Conservation (phyloP, 2,329 filamentous ascomycete genomes). For the Huntiella decipiens region DNA sequence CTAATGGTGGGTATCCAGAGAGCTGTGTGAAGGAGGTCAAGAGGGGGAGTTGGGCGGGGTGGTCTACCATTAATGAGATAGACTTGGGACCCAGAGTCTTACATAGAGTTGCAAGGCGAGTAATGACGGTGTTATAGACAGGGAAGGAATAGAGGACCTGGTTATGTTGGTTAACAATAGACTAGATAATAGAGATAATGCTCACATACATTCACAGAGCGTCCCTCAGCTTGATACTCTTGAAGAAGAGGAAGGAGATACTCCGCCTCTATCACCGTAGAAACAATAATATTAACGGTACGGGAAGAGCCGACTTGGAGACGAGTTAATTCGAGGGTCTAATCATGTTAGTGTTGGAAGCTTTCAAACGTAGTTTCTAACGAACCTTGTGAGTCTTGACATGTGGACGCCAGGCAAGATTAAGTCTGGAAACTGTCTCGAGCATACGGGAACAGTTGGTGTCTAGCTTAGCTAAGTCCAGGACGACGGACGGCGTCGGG, state of each 20-base stretch:
- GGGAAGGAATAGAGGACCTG: conserved; percentile 57
- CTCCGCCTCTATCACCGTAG: conserved; percentile 58
- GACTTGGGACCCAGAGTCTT: conserved; percentile 33
- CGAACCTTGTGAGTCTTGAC: conserved; percentile 67
- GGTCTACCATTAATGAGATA: conserved; percentile 51
- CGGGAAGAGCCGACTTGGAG: conserved; percentile 45
- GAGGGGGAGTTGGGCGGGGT: conserved; percentile 37
- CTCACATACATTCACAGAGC: conserved; percentile 36
- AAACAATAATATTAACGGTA: conserved; percentile 46
- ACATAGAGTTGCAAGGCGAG: conserved; percentile 39
- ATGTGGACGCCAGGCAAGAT: conserved; percentile 53
- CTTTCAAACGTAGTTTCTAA: background rate
- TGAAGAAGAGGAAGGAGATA: conserved; percentile 40
- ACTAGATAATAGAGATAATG: background rate
- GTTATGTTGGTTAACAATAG: conserved; percentile 1
- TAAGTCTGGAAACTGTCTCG: conserved; percentile 35
- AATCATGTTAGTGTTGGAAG: background rate
- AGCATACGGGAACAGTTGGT: conserved; percentile 57
- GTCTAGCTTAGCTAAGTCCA: conserved; percentile 47
- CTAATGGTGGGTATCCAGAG: conserved; percentile 28
- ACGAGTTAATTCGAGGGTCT: conserved; percentile 47
- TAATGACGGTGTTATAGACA: conserved; percentile 38
- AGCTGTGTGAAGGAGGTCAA: conserved; percentile 24
- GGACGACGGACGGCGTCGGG: conserved; percentile 45
- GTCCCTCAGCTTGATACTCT: conserved; percentile 33